Percentiles rank a stretch among this genome's conserved stretches.
Evolutionary conservation across 306 rosid genomes (phyloP).

Genomic region (Corylus avellana): DNA sequence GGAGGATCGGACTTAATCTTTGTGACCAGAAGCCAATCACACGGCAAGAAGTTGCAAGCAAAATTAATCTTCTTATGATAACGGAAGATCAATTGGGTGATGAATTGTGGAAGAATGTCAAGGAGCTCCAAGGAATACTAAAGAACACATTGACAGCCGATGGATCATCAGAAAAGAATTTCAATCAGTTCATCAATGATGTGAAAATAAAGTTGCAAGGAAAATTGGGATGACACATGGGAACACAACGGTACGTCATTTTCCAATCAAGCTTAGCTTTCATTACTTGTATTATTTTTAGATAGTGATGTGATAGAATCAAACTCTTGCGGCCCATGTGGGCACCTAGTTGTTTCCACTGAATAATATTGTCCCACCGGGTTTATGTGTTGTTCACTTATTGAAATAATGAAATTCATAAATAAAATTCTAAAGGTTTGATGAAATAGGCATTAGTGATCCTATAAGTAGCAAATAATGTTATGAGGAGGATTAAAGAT

Average conservation of each 20-base stretch:
- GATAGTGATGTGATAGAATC: too few relatives aligned
- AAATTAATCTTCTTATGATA: slow-evolving; percentile 27
- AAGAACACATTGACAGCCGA: slow-evolving; percentile 1
- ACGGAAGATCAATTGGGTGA: slow-evolving; percentile 12
- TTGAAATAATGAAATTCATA: too few relatives aligned
- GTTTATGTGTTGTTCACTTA: too few relatives aligned
- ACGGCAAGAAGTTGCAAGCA: slow-evolving; percentile 27
- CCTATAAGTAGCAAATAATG: too few relatives aligned
- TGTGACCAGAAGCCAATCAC: slow-evolving; percentile 26
- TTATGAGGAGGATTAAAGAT: too few relatives aligned
- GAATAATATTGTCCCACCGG: too few relatives aligned
- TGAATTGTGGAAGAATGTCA: slow-evolving; percentile 24
- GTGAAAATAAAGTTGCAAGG: slow-evolving; percentile 20
- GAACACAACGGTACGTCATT: not conserved
- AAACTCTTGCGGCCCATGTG: too few relatives aligned
- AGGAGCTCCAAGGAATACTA: slow-evolving; percentile 5
- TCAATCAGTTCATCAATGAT: slow-evolving; percentile 18
- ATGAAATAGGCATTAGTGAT: too few relatives aligned
- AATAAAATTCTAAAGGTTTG: too few relatives aligned
- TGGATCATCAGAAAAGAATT: slow-evolving; percentile 28
- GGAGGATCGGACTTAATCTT: slow-evolving; percentile 38
- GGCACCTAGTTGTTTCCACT: too few relatives aligned
- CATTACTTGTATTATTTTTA: too few relatives aligned
- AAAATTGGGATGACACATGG: not conserved
- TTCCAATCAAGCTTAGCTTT: not conserved